Evolutionary conservation across 75 land plant species (phyloP).

Genomic region (Pinus tabuliformis): DNA sequence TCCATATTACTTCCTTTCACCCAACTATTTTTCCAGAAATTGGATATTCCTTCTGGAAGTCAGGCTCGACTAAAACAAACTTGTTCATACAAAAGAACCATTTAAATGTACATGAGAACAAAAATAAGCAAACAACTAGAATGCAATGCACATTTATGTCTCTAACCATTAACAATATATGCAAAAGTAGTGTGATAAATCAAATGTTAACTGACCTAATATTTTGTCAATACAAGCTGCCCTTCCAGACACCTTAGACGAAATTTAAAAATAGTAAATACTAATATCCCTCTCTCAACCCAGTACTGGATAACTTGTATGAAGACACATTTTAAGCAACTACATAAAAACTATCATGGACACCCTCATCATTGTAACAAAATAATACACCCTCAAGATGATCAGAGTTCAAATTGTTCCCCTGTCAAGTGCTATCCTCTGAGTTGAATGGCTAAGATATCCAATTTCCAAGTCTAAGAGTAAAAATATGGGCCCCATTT

Average conservation of each 20-base stretch:
- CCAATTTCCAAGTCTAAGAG: no score
- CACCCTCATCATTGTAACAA: no score
- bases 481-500: no score
- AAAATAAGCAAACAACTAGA: background rate
- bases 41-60: conserved; percentile 17
- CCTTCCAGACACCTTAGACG: conserved; percentile 64
- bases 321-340: background rate
- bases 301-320: conserved; percentile 69
- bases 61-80: conserved; percentile 53
- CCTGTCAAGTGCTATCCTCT: no score
- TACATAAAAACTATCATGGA: no score
- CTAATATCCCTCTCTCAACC: conserved; percentile 86
- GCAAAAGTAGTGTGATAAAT: background rate
- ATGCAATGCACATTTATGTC: background rate
- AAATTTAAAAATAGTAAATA: conserved; percentile 77
- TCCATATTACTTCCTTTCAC: no score
- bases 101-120: conserved; percentile 3
- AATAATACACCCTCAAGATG: no score
- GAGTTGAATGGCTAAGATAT: no score
- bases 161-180: background rate
- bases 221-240: conserved; percentile 71
- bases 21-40: no score
- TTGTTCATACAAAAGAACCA: conserved; percentile 19
- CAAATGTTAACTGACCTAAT: conserved; percentile 49
- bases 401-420: no score